Percentiles rank a stretch among this genome's conserved stretches.
Evolutionary conservation across 331 rosid species (phyloP).

Genomic region (Acacia pycnantha): DNA sequence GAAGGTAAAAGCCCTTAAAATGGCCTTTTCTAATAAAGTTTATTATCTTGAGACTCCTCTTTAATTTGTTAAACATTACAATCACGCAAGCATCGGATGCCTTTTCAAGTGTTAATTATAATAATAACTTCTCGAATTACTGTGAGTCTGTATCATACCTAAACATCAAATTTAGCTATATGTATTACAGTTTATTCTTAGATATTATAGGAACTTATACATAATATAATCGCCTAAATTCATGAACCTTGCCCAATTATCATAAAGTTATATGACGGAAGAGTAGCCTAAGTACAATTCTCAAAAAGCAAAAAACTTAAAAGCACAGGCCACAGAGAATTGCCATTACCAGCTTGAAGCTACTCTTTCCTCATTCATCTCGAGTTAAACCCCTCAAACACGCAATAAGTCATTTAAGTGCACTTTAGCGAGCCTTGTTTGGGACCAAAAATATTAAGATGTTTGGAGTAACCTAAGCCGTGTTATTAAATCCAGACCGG

Average conservation of each 20-base stretch:
- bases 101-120: background rate
- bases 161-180: background rate
- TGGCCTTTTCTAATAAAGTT: background rate
- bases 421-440: no score
- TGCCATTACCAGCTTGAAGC: no score
- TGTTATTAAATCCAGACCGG: no score
- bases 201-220: background rate
- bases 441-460: no score
- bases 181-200: background rate
- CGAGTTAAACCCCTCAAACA: no score
- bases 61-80: background rate
- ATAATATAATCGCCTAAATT: background rate
- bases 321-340: no score
- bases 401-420: no score
- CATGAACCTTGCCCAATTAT: no score
- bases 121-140: background rate
- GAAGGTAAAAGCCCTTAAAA: background rate
- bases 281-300: background rate
- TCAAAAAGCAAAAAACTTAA: no score
- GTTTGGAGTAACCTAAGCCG: no score
- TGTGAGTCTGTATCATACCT: background rate
- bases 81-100: background rate
- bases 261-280: background rate
- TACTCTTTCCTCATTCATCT: no score
- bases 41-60: background rate